Evolutionary conservation across 2,329 filamentous ascomycete genomes (phyloP).

Genomic region (Ophiostoma triangulosporum): DNA sequence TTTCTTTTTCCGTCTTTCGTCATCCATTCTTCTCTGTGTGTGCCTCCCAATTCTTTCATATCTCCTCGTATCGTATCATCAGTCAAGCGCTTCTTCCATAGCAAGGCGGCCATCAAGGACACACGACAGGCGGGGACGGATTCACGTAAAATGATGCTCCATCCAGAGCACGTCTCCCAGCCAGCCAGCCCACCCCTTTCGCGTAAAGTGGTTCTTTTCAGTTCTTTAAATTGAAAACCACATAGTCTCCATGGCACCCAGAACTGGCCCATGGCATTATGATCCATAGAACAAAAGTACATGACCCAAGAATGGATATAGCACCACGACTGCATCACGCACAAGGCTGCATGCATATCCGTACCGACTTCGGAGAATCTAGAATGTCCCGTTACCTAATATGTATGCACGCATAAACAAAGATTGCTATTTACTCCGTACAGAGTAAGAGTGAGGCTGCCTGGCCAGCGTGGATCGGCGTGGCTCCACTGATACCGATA

Average conservation of each 20-base stretch:
- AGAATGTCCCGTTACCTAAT: background rate
- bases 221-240: background rate
- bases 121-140: no score
- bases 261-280: background rate
- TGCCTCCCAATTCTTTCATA: no score
- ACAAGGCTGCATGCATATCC: background rate
- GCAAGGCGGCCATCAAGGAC: no score
- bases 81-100: no score
- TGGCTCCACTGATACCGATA: no score
- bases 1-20: no score
- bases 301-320: background rate
- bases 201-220: conserved; percentile 2
- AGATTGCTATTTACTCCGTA: no score
- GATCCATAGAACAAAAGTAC: background rate
- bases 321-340: background rate
- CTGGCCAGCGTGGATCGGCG: background rate
- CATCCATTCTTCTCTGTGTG: no score
- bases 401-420: no score
- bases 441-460: no score
- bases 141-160: conserved; percentile 1
- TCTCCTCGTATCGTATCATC: no score
- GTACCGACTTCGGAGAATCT: background rate
- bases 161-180: background rate
- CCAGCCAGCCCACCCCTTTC: background rate
- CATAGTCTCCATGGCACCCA: background rate